Percentiles rank a stretch among this genome's conserved stretches.
These are phyloP conservation scores for Ogataea zsoltii DNA, from an alignment of 805 yeast genomes.

Conservation along the genomic window DNA sequence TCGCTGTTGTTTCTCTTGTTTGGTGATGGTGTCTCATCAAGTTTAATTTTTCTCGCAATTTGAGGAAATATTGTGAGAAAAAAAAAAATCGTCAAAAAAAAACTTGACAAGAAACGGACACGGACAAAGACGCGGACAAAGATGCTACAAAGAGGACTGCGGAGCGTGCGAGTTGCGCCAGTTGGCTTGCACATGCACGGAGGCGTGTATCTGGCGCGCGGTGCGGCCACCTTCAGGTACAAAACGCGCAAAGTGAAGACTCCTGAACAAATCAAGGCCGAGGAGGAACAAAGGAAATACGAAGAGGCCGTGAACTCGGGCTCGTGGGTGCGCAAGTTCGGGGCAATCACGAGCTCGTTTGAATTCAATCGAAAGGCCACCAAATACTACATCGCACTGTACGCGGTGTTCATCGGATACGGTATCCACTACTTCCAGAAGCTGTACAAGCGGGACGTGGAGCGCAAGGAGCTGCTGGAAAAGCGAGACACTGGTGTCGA, in stretches of 20 bases:
- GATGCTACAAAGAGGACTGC: not conserved
- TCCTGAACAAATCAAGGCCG: constrained; percentile 30
- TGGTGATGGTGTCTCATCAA: not conserved
- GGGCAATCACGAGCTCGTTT: constrained; percentile 53
- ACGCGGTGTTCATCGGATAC: constrained; percentile 53
- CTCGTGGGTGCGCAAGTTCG: constrained; percentile 44
- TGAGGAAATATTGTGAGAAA: not conserved
- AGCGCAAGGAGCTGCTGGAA: constrained; percentile 40
- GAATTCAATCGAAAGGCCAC: constrained; percentile 65
- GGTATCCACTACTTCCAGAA: constrained; percentile 69
- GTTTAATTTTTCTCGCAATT: not conserved
- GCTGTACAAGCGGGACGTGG: constrained; percentile 63
- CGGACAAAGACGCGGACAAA: not conserved
- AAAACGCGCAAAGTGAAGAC: constrained; percentile 31
- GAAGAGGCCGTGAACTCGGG: constrained; percentile 37
- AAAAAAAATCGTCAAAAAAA: not conserved
- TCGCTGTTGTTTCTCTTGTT: not conserved
- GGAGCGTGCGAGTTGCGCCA: too few relatives aligned
- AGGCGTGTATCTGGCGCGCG: too few relatives aligned
- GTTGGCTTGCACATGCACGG: too few relatives aligned
- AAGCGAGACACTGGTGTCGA: constrained; percentile 35
- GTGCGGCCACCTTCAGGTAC: constrained; percentile 21
- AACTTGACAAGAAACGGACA: not conserved
- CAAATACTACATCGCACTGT: constrained; percentile 60
- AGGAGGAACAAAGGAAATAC: constrained; percentile 30